Percentiles rank a stretch among this genome's conserved stretches.
phyloP scores from a whole-genome alignment of 768 basidiomycete species.

The Coprinopsis cinerea region DNA sequence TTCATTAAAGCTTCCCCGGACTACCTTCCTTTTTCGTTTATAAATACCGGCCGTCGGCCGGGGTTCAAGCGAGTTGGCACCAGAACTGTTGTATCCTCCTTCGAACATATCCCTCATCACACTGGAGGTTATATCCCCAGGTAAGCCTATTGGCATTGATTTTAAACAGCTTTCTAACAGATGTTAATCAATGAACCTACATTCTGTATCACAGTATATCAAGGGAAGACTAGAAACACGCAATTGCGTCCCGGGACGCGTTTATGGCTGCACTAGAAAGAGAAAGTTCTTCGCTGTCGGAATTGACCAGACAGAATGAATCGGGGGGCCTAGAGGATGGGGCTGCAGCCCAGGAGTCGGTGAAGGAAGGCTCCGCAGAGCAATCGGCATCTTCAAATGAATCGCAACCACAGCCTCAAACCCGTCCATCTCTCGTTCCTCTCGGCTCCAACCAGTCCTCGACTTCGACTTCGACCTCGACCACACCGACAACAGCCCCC shows the following conservation, averaged over 20 bases:
- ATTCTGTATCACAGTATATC: conserved; percentile 9
- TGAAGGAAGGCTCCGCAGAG: conserved; percentile 14
- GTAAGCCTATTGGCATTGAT: conserved; percentile 20
- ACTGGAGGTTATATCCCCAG: conserved; percentile 35
- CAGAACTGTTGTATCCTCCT: conserved; percentile 11
- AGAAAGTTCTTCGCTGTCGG: conserved; percentile 37
- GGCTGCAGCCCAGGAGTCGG: conserved; percentile 14
- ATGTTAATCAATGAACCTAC: conserved; percentile 11
- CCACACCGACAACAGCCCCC: conserved; percentile 44
- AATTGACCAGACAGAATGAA: conserved; percentile 27
- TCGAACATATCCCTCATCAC: conserved; percentile 17
- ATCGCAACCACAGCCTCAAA: conserved; percentile 22
- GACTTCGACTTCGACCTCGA: conserved; percentile 25
- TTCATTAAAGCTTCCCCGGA: neutral
- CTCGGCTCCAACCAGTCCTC: conserved; percentile 34
- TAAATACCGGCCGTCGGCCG: conserved; percentile 9
- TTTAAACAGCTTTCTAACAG: conserved; percentile 8
- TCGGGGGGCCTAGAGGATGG: conserved; percentile 19
- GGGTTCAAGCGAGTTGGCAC: conserved; percentile 9
- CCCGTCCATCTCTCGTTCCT: conserved; percentile 41
- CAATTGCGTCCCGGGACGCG: conserved; percentile 66
- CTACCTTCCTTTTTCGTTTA: neutral
- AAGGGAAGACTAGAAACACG: conserved; percentile 29
- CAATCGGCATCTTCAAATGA: conserved; percentile 17
- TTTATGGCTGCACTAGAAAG: conserved; percentile 71